Evolutionary conservation across 192 early-diverging fungal genomes (phyloP), one percentile per base, ranked within the genome.

Genomic region (Backusella tarrabulga): DNA sequence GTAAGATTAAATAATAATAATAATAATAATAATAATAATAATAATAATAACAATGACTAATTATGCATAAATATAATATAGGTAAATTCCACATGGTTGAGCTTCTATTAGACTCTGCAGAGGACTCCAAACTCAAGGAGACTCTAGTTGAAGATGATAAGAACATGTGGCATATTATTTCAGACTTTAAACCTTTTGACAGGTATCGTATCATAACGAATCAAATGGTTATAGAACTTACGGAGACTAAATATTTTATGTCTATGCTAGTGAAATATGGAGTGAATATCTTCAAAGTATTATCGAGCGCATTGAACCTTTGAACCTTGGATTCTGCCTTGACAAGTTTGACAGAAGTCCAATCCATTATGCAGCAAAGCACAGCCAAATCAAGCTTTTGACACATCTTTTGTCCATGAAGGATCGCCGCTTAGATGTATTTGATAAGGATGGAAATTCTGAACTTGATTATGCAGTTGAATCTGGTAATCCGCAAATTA

Each of bases 11-110:
- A 34, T 32, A 29, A 29, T 29, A 36, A 15, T 11, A 41, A 26
- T 29, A 40, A 15, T 29, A 36, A 15, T 11, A 41, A 26, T 29
- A 40, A 15, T n/a, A 40, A 32, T 2, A 41, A 11, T 8, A 23
- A 26, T 2, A 70, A 26, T 38, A 21, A 23, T n/a, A 26, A 46
- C 38, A 12, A 40, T 7, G 3, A 34, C 6, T 68, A 34, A 68
- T 38, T 56, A n/a, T 32, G 15, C 23, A 12, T 44, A 56, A 29
- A 14, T 8, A 32, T 71, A 14, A 26, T 23, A 63, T 77, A 66
- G 83, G 87, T 29, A 86, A 86, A 70, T 90, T 83, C 77, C 83
- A 87, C 72, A 71, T 90, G 52, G 87, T 86, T 6, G 66, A 85
- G 1, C 52, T 84, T n/a, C 40, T 88, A 2, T 42, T 87, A 8